Conservation (phyloP, 1,284 basidiomycete genomes). For the Pisolithus thermaeus region DNA sequence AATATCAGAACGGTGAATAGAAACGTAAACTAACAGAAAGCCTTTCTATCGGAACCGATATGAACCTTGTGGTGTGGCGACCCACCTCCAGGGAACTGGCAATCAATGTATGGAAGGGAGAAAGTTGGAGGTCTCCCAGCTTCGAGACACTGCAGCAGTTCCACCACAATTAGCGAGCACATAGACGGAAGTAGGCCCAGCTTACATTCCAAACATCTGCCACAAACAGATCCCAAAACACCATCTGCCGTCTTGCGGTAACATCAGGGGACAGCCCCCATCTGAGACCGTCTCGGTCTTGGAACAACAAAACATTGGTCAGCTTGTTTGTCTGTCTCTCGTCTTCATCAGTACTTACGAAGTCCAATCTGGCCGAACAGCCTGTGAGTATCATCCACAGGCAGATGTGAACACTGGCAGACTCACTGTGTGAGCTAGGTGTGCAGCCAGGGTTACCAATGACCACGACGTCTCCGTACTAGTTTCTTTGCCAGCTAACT, state of each 20-base stretch:
- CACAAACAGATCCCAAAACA: conserved; percentile 56
- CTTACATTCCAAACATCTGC: conserved; percentile 46
- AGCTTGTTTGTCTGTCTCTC: conserved; percentile 8
- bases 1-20: not conserved
- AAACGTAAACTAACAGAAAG: conserved; percentile 19
- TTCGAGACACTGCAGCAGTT: conserved; percentile 40
- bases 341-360: conserved; percentile 35
- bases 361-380: conserved; percentile 45
- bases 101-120: conserved; percentile 53
- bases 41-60: conserved; percentile 7
- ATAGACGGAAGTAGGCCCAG: not conserved
- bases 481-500: conserved; percentile 29
- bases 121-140: conserved; percentile 62
- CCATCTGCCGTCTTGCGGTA: conserved; percentile 45
- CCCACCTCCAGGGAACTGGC: conserved; percentile 43
- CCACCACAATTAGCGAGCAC: conserved; percentile 8
- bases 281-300: conserved; percentile 53
- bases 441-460: conserved; percentile 48
- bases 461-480: conserved; percentile 62
- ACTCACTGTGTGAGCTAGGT: conserved; percentile 56
- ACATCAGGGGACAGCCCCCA: conserved; percentile 51
- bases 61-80: conserved; percentile 23
- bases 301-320: conserved; percentile 9
- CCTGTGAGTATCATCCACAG: conserved; percentile 8
- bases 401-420: conserved; percentile 7